Evolutionary conservation across 768 basidiomycete genomes (phyloP), one percentile per base, ranked within the genome.

Genomic region (Russula lepida): DNA sequence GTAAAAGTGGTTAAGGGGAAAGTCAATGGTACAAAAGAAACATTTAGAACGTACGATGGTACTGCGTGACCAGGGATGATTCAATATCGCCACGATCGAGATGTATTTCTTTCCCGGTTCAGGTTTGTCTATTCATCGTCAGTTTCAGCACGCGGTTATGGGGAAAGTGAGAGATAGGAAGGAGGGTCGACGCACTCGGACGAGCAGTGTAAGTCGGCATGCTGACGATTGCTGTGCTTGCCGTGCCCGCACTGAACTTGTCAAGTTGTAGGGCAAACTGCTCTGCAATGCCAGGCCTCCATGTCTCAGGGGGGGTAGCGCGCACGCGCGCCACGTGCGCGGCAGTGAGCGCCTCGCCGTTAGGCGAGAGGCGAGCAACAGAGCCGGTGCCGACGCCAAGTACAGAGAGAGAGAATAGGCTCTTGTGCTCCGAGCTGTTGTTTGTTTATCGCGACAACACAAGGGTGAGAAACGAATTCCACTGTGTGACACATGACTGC

Each of bases 11-110:
- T n/a, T 41, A 19, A 9, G 46, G 23, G 6, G 37, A 25, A 13
- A 21, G n/a, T 13, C 11, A 15, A 4, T 28, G 4, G 23, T 12
- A 21, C 43, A 44, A 44, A 33, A 15, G 27, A 17, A 13, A 12
- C 7, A 23, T 39, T 28, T 4, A 51, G 46, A 9, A 71, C 77
- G 41, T 53, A 80, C 80, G 59, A 83, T 77, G 0, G 77, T 74
- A 1, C 82, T 81, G 13, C 80, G 70, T 11, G 78, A 79, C 63
- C 80, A 74, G 2, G 73, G 73, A 52, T 82, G 77, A 56, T 79
- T 78, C n/a, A 74, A 64, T 0, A 72, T 70, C 6, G 66, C 67
- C 6, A 72, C 51, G 17, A 81, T 46, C 0, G 77, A 74, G 25
- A 78, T 48, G 64, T 82, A 82, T 21, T 69, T 72, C 66, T 78